Evolutionary conservation across 331 rosid genomes (phyloP).

Genomic region (Pyracantha coccinea): DNA sequence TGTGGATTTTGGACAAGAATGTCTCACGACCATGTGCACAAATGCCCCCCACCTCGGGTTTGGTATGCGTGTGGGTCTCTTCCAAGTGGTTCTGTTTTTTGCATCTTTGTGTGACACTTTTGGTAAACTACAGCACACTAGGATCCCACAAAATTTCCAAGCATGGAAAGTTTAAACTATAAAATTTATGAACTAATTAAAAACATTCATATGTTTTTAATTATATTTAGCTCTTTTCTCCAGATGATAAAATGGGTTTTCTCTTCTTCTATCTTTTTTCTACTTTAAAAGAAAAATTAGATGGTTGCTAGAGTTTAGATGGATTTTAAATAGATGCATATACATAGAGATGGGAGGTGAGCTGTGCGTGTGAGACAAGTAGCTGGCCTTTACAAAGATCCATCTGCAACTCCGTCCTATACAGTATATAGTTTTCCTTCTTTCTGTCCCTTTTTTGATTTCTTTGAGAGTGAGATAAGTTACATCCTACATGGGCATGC

Average conservation of each 20-base stretch:
- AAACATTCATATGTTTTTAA: neutral
- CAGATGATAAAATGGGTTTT: neutral
- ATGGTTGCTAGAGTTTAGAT: neutral
- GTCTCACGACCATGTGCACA: slow-evolving; percentile 67
- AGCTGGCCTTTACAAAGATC: slow-evolving; percentile 28
- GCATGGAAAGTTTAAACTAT: slow-evolving; percentile 16
- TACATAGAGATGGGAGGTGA: slow-evolving; percentile 14
- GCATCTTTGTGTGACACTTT: slow-evolving; percentile 18
- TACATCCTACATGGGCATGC: neutral
- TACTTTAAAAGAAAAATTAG: too few relatives aligned
- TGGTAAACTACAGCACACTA: slow-evolving; percentile 34
- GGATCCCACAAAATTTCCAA: slow-evolving; percentile 31
- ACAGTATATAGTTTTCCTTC: neutral
- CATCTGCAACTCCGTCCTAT: slow-evolving; percentile 12
- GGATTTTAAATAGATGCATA: neutral
- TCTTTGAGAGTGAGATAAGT: neutral
- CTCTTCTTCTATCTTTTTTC: neutral
- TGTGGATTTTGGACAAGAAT: slow-evolving; percentile 50
- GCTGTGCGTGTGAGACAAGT: slow-evolving; percentile 29
- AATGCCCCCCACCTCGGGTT: slow-evolving; percentile 65
- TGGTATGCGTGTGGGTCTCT: slow-evolving; percentile 78
- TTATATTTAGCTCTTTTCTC: neutral
- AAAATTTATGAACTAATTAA: neutral
- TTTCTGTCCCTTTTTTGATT: neutral
- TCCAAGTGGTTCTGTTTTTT: slow-evolving; percentile 27